These are phyloP conservation scores for Zalaria obscura DNA, from an alignment of 2,329 filamentous ascomycete species.

Conservation along the genomic window DNA sequence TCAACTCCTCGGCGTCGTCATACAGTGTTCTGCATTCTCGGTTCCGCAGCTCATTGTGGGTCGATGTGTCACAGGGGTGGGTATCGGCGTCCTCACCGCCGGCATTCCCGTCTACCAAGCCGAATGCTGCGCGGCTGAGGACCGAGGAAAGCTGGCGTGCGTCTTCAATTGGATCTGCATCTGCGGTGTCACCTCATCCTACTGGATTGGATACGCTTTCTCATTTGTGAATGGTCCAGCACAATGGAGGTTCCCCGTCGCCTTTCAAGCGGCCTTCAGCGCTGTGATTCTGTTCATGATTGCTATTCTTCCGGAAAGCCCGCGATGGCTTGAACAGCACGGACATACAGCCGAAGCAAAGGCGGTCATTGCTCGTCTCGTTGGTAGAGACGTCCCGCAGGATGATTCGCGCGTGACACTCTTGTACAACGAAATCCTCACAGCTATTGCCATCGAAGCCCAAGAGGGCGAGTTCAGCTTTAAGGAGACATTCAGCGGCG, in stretches of 20 bases:
- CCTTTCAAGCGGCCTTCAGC: conserved; percentile 28
- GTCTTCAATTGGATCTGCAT: conserved; percentile 32
- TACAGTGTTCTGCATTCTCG: conserved; percentile 20
- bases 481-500: conserved; percentile 6
- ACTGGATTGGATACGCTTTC: conserved; percentile 36
- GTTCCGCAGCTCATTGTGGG: conserved; percentile 37
- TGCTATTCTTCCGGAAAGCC: conserved; percentile 28
- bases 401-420: neutral
- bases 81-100: conserved; percentile 41
- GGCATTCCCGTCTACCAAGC: conserved; percentile 41
- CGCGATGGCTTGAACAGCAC: conserved; percentile 18
- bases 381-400: conserved; percentile 1
- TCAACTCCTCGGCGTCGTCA: conserved; percentile 28
- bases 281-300: conserved; percentile 28
- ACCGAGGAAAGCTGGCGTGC: conserved; percentile 33
- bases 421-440: too few relatives aligned
- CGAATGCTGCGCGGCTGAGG: conserved; percentile 38
- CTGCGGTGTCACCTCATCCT: conserved; percentile 39
- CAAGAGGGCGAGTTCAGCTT: neutral
- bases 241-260: conserved; percentile 21
- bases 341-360: conserved; percentile 7
- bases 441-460: too few relatives aligned
- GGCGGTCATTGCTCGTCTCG: conserved; percentile 8
- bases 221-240: conserved; percentile 18
- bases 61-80: conserved; percentile 36